Percentiles rank a stretch among this genome's conserved stretches.
phyloP scores from a whole-genome alignment of 208 protist genomes.

The Acanthamoeba castellanii region DNA sequence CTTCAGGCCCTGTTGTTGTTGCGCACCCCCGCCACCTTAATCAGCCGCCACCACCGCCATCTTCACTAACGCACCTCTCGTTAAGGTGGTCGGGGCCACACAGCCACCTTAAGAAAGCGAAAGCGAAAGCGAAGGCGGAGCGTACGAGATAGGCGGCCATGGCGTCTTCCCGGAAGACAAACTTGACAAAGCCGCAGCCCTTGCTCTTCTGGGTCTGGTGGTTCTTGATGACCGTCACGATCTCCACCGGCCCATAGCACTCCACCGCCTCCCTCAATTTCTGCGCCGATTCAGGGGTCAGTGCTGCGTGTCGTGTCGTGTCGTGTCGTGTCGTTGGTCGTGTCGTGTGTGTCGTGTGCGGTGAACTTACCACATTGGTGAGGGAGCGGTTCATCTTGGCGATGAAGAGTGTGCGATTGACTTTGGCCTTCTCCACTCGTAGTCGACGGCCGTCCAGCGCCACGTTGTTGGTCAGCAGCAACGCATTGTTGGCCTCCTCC shows the following conservation, averaged over 20 bases:
- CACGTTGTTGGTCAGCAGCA: background rate
- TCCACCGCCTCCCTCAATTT: slow-evolving; percentile 68
- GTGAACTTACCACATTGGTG: slow-evolving; percentile 27
- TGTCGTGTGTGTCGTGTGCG: background rate
- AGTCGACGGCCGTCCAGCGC: slow-evolving; percentile 23
- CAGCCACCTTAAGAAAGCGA: background rate
- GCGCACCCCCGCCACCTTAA: background rate
- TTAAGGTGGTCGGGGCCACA: too few species aligned
- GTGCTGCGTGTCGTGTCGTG: background rate
- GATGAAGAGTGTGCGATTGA: slow-evolving; percentile 81
- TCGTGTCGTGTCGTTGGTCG: background rate
- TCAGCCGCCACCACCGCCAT: background rate
- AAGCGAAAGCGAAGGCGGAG: background rate
- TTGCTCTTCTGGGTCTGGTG: slow-evolving; percentile 80
- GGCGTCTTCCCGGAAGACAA: slow-evolving; percentile 74
- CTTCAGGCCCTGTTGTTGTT: background rate
- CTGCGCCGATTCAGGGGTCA: background rate
- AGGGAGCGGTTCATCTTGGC: slow-evolving; percentile 75
- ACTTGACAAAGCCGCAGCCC: slow-evolving; percentile 82
- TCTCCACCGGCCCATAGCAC: slow-evolving; percentile 73
- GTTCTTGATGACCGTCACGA: slow-evolving; percentile 76
- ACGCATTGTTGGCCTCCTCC: slow-evolving; percentile 41
- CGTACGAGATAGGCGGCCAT: slow-evolving; percentile 71
- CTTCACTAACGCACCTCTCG: background rate
- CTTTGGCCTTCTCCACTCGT: slow-evolving; percentile 72